Base-by-base conservation (phyloP, 2,329 filamentous ascomycete genomes). In the Leptoxyphium fumago region DNA sequence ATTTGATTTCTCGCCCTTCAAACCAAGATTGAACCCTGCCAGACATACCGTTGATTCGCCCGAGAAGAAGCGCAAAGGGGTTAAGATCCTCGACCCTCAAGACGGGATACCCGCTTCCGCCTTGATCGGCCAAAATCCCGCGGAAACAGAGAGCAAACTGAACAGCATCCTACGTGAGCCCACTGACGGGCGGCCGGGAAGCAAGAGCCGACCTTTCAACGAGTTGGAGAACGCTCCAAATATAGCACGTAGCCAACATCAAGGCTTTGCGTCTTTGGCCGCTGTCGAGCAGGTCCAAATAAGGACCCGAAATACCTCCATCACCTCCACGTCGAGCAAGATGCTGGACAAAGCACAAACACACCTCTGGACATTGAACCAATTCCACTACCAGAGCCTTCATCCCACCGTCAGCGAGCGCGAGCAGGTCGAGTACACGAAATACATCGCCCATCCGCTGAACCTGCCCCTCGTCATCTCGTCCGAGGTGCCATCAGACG, bases 1-100 rank as follows among this genome's bases (percentile, higher is more conserved):
- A 45, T 88, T 86, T 55, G 84, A 95, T 57, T 72, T 89, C 38
- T 94, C 85, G 47, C 89, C 89, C 1, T 98, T 96, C 61, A 78
- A 82, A 30, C 80, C 88, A 36, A 82, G 87, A 11, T 52, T 57
- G 4, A 56, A 63, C 42, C 54, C 55, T 2, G 57, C 55, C 32
- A 66, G 61, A 44, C 62, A 61, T 43, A 82, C 28, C 69, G 80
- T 14, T 67, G 63, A 34, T 71, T 70, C 9, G 42, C 78, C 71
- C 52, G 84, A 72, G 61, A 82, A 75, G 63, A 74, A 72, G 53
- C 61, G 78, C 45, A 87, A 85, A 59, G 82, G 75, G 26, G 78
- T 84, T 9, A 81, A 74, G 10, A 84, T 85, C 43, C 63, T 82
- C 18, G 77, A 81, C 43, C 79, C 80, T 2, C 65, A 50, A 18